Conservation (phyloP, 1,284 basidiomycete genomes). For the Xerocomus tenax region DNA sequence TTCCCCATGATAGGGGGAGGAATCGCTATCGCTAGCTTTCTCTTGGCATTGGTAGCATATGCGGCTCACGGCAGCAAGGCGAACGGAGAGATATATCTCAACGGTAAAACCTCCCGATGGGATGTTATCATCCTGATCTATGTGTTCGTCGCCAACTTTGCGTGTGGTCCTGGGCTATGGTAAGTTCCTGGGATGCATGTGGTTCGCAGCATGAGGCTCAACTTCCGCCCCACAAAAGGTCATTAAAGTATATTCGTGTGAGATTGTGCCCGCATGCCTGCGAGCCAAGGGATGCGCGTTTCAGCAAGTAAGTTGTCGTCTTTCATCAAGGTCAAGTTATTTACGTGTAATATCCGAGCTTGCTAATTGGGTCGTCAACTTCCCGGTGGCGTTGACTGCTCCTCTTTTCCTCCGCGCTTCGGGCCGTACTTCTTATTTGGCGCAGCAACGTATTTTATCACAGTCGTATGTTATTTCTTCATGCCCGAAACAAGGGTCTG, state of each 20-base stretch:
- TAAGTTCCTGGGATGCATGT: slow-evolving; percentile 10
- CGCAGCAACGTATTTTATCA: slow-evolving; percentile 32
- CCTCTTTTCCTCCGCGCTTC: slow-evolving; percentile 3
- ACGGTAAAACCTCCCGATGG: slow-evolving; percentile 31
- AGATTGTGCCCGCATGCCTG: slow-evolving; percentile 28
- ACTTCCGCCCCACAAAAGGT: slow-evolving; percentile 18
- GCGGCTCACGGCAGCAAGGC: slow-evolving; percentile 30
- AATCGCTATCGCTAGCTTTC: slow-evolving; percentile 34
- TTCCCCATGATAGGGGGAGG: slow-evolving; percentile 41
- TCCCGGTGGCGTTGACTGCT: not conserved
- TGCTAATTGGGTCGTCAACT: slow-evolving; percentile 1
- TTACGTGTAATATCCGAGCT: slow-evolving; percentile 20
- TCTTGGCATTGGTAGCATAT: slow-evolving; percentile 36
- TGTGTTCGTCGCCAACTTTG: slow-evolving; percentile 33
- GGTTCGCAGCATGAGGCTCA: not conserved
- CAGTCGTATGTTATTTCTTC: slow-evolving; percentile 34
- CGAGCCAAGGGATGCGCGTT: slow-evolving; percentile 31
- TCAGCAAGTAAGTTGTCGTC: slow-evolving; percentile 35
- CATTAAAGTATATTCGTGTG: slow-evolving; percentile 27
- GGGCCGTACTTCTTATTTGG: slow-evolving; percentile 46
- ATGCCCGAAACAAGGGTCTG: slow-evolving; percentile 42
- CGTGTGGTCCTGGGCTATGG: slow-evolving; percentile 31
- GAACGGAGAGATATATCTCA: slow-evolving; percentile 20
- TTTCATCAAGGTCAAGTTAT: slow-evolving; percentile 25
- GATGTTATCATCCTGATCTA: slow-evolving; percentile 44